phyloP scores from a whole-genome alignment of 129 eudicot species.

The sunflower (Helianthus annuus) region DNA sequence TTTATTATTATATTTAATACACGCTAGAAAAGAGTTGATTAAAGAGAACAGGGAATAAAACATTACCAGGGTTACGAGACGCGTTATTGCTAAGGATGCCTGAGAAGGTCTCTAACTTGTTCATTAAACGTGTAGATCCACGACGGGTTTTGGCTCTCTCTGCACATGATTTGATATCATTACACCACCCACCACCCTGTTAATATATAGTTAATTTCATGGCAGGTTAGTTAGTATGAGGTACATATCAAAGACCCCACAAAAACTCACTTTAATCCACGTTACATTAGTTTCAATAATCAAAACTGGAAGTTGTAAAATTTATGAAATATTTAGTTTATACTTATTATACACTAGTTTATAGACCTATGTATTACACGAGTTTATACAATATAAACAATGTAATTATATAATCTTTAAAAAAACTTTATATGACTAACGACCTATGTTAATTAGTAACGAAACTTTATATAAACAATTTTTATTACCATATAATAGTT shows the following conservation, averaged over 20 bases:
- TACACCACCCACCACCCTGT: constrained; percentile 99
- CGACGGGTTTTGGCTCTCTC: constrained; percentile 76
- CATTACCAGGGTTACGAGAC: constrained; percentile 76
- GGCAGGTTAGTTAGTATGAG: constrained; percentile 11
- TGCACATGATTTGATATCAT: constrained; percentile 70
- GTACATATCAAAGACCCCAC: constrained; percentile 25
- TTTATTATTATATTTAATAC: no score
- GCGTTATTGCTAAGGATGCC: constrained; percentile 91
- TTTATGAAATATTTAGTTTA: no score
- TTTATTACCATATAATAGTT: no score
- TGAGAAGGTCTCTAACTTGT: constrained; percentile 55
- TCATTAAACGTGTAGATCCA: constrained; percentile 86
- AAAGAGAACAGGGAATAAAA: background rate
- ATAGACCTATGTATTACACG: no score
- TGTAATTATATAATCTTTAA: no score
- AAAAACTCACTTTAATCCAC: constrained; percentile 13
- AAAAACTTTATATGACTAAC: no score
- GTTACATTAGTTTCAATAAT: background rate
- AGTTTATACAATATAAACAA: no score
- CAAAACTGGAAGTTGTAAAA: background rate
- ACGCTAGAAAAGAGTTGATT: background rate
- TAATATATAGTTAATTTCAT: constrained; percentile 8
- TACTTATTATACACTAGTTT: no score
- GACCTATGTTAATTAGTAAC: no score
- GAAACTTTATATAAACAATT: no score